Conservation (phyloP, 2,329 filamentous ascomycete species). For the Grosmannia clavigera region DNA sequence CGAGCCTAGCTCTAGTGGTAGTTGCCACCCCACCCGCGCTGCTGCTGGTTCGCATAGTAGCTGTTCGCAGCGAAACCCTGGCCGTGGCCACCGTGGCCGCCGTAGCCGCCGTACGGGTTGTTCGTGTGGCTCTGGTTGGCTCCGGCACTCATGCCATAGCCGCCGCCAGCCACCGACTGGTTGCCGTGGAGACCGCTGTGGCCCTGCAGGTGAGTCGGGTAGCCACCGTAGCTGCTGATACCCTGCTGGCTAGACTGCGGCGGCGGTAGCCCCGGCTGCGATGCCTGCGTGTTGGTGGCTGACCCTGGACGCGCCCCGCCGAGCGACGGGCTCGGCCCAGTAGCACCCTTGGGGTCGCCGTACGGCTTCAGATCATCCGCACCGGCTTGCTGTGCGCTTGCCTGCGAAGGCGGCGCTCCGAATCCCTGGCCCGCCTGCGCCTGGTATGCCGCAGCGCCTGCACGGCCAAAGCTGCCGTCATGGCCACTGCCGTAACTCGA, state of each 20-base stretch:
- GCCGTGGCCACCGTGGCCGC: slow-evolving; percentile 33
- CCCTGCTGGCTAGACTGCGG: slow-evolving; percentile 39
- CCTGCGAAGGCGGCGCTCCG: slow-evolving; percentile 35
- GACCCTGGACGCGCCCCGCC: slow-evolving; percentile 45
- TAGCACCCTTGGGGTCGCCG: slow-evolving; percentile 39
- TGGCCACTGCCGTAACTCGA: slow-evolving; percentile 41
- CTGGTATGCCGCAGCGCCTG: slow-evolving; percentile 37
- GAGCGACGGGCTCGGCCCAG: slow-evolving; percentile 45
- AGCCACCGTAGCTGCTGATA: slow-evolving; percentile 42
- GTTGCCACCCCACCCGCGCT: slow-evolving; percentile 48
- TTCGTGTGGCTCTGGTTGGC: slow-evolving; percentile 40
- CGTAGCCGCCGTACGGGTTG: slow-evolving; percentile 42
- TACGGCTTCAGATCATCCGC: slow-evolving; percentile 48
- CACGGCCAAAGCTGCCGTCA: slow-evolving; percentile 39
- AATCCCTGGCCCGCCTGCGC: slow-evolving; percentile 42
- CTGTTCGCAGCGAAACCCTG: slow-evolving; percentile 33
- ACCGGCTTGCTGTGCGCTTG: slow-evolving; percentile 26
- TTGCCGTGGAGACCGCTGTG: slow-evolving; percentile 42
- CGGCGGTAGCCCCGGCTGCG: slow-evolving; percentile 42
- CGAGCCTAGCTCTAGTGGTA: slow-evolving; percentile 25
- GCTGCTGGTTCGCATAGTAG: slow-evolving; percentile 34
- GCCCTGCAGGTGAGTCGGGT: slow-evolving; percentile 39
- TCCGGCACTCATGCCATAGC: slow-evolving; percentile 41
- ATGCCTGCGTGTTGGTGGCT: slow-evolving; percentile 39
- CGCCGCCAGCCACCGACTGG: slow-evolving; percentile 28